Evolutionary conservation across 2,329 filamentous ascomycete genomes (phyloP).

Genomic region (Calonectria pteridis): DNA sequence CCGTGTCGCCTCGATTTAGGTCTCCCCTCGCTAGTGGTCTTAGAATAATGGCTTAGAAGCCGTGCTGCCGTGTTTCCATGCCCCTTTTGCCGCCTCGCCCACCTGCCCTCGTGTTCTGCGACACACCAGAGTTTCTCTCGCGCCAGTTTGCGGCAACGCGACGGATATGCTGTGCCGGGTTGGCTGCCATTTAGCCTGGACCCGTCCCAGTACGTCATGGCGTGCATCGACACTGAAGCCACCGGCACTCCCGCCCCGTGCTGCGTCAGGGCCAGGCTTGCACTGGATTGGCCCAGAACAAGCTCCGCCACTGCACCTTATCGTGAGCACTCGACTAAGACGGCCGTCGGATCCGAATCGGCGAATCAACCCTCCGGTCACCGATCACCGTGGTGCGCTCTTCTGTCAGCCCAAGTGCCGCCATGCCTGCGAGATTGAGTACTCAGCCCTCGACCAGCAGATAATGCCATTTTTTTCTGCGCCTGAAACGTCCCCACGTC

Average conservation of each 20-base stretch:
- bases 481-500: neutral
- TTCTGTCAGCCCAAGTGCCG: neutral
- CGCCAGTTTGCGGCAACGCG: neutral
- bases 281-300: slow-evolving; percentile 4
- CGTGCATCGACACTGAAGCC: neutral
- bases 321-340: neutral
- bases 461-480: neutral
- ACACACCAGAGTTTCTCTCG: neutral
- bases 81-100: neutral
- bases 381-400: neutral
- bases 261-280: neutral
- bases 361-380: neutral
- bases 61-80: neutral
- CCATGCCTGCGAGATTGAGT: neutral
- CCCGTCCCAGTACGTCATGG: neutral
- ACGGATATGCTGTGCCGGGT: slow-evolving; percentile 17
- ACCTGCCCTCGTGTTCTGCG: neutral
- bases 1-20: neutral
- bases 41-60: neutral
- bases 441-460: neutral
- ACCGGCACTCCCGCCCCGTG: neutral
- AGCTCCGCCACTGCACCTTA: neutral
- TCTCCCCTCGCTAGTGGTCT: neutral
- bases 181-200: neutral
- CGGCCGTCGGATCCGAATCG: neutral